Evolutionary conservation across 179 eudicot genomes (phyloP).

Genomic region (Carnegiea gigantea): DNA sequence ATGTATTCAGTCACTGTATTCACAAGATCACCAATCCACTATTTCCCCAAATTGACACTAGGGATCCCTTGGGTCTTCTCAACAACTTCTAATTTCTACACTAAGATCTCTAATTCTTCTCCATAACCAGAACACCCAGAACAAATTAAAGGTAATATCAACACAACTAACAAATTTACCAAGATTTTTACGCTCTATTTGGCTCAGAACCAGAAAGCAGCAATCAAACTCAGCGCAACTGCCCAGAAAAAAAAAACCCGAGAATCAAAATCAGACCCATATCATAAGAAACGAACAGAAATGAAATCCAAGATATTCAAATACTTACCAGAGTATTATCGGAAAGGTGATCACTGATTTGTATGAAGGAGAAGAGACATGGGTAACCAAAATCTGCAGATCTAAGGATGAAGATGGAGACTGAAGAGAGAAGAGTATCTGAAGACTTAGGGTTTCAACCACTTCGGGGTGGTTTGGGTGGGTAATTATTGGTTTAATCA

Average conservation of each 20-base stretch:
- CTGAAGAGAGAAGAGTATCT: neutral
- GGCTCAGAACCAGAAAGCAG: too few relatives aligned
- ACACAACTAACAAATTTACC: conserved; percentile 34
- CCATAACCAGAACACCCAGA: conserved; percentile 49
- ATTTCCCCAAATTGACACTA: neutral
- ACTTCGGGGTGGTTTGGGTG: neutral
- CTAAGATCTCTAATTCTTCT: conserved; percentile 39
- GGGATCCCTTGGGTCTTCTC: conserved; percentile 12
- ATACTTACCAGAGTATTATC: conserved; percentile 13
- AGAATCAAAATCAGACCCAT: conserved; percentile 8
- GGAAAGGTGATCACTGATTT: neutral
- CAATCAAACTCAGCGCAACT: neutral
- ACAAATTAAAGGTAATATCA: conserved; percentile 36
- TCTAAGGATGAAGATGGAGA: neutral
- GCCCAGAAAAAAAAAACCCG: neutral
- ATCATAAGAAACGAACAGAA: neutral
- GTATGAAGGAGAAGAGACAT: conserved; percentile 1
- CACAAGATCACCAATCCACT: neutral
- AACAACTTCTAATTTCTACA: conserved; percentile 14
- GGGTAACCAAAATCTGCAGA: neutral
- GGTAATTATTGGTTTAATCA: neutral
- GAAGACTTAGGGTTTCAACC: neutral
- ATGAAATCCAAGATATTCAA: neutral
- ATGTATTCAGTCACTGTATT: neutral
- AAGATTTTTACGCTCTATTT: conserved; percentile 9